Percentiles rank a stretch among this genome's conserved stretches.
phyloP scores from a whole-genome alignment of 164 flowering plant genomes.

The Vitis riparia region DNA sequence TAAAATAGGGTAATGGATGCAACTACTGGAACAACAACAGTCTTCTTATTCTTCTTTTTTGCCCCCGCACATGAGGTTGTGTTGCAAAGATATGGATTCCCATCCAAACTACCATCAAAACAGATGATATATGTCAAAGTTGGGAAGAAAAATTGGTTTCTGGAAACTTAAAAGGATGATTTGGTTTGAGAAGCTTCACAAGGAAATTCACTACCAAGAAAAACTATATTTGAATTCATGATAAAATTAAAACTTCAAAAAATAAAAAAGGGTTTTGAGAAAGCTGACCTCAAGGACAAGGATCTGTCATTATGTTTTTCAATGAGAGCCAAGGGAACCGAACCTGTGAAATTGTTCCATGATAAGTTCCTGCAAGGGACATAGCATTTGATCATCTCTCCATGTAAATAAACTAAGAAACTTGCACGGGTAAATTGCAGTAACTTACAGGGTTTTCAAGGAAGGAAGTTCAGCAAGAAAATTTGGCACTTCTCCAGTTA shows the following conservation, averaged over 20 bases:
- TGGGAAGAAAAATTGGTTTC: no score
- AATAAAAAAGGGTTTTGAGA: no score
- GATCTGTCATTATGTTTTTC: constrained; percentile 22
- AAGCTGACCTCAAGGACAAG: constrained; percentile 24
- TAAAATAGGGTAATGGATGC: constrained; percentile 4
- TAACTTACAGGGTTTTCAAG: no score
- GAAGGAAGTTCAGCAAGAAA: no score
- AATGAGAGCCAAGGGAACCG: constrained; percentile 37
- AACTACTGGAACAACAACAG: neutral
- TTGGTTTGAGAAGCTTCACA: no score
- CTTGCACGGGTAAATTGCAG: neutral
- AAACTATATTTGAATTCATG: constrained; percentile 10
- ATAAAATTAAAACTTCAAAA: no score
- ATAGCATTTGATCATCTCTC: neutral
- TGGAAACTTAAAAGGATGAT: no score
- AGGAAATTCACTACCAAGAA: no score
- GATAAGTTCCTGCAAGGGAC: constrained; percentile 30
- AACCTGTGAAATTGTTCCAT: constrained; percentile 36
- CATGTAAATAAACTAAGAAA: neutral
- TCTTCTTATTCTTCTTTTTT: neutral
- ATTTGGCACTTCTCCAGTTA: neutral
- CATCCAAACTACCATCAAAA: constrained; percentile 9
- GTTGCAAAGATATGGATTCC: no score
- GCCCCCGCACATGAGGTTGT: constrained; percentile 3
- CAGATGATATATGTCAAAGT: neutral